A percentile compares a stretch with the other conserved stretches of the same genome.
Conservation (phyloP, 345 rosid species). For the Arabidopsis arenosa region DNA sequence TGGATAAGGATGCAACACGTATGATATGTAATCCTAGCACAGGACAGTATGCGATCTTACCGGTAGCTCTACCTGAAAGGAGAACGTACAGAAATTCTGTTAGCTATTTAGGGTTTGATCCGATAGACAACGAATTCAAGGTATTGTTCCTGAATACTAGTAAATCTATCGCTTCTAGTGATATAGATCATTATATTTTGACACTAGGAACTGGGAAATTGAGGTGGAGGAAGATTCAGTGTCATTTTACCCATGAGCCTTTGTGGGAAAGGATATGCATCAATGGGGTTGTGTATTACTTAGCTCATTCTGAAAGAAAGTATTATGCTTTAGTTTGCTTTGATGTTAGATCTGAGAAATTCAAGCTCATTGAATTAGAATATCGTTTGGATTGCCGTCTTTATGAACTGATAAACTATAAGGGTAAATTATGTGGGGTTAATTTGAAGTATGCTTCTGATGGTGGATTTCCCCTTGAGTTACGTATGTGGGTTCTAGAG, state of each 20-base stretch:
- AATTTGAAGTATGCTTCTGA: rapidly evolving
- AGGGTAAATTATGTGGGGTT: neutral
- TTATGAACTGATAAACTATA: neutral
- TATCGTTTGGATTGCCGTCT: too few relatives aligned
- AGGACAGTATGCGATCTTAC: neutral
- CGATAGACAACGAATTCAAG: neutral
- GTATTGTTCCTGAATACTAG: neutral
- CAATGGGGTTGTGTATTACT: neutral
- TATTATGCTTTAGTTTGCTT: neutral
- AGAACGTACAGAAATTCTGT: too few relatives aligned
- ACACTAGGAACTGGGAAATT: neutral
- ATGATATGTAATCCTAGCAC: neutral
- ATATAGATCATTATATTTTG: neutral
- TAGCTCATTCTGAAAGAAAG: neutral
- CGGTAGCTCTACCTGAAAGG: neutral
- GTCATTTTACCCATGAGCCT: neutral
- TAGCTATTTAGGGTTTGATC: neutral
- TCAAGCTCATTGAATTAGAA: neutral
- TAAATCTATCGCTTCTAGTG: too few relatives aligned
- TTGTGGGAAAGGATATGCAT: neutral
- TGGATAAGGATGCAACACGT: neutral
- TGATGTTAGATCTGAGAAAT: neutral
- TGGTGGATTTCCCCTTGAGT: neutral
- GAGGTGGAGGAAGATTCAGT: neutral
- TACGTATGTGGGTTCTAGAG: neutral